These are phyloP conservation scores for Quercus parvula DNA, from an alignment of 306 rosid species.

Conservation along the genomic window DNA sequence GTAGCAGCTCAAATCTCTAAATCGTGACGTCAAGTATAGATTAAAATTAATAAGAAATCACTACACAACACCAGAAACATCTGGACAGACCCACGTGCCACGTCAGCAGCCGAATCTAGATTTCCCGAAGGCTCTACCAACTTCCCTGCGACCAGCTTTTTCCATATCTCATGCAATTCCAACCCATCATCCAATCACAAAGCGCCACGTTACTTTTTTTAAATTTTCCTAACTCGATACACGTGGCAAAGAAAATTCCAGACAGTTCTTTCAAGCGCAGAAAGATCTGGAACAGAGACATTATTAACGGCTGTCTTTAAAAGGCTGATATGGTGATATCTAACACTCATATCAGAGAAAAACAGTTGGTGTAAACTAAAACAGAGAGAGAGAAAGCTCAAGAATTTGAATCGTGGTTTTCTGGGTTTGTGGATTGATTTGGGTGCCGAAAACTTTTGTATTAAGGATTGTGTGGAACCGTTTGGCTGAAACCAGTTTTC, in stretches of 20 bases:
- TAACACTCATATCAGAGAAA: neutral
- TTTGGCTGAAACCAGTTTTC: constrained; percentile 29
- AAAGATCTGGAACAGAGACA: constrained; percentile 35
- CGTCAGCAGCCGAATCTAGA: no score
- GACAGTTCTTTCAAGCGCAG: constrained; percentile 32
- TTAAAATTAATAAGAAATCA: no score
- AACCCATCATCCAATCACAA: neutral
- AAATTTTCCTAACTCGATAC: neutral
- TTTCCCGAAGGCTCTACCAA: no score
- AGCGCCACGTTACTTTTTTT: neutral
- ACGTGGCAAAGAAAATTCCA: constrained; percentile 19
- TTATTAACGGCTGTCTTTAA: neutral
- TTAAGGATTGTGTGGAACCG: constrained; percentile 52
- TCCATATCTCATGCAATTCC: neutral
- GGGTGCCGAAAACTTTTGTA: constrained; percentile 33
- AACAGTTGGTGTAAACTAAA: neutral
- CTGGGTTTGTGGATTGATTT: constrained; percentile 60
- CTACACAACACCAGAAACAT: no score
- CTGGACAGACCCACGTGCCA: no score
- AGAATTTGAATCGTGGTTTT: neutral
- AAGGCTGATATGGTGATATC: neutral
- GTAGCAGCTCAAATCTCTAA: no score
- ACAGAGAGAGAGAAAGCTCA: neutral
- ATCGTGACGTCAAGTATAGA: no score
- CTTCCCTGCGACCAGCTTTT: neutral